Evolutionary conservation across 306 rosid species (phyloP), one percentile per base, ranked within the genome.

Genomic region (Arachis stenosperma): DNA sequence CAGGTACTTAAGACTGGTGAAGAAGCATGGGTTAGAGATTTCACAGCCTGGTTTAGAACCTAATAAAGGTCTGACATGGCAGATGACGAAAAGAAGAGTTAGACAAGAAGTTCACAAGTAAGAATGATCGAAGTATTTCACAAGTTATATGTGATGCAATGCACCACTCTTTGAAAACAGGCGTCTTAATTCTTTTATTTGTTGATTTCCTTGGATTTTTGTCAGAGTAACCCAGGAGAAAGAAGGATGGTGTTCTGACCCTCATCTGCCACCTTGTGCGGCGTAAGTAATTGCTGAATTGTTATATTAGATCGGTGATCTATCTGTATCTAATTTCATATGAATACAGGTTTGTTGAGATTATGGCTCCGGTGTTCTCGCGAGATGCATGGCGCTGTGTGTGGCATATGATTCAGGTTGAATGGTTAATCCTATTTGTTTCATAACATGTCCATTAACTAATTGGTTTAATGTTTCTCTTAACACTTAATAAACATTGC

Each of bases 351-450:
- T 95, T 95, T 75, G 96, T 95, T 50, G 99, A 95, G 86, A 95
- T 95, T 71, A 95, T 95, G 99, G 98, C 99, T 59, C 98, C 99
- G 1, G 99, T 95, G 69, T 95, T 95, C 69, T 91, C 99, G 1
- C 96, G 99, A 80, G 88, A 88, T 69, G 99, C 99, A 14, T 95
- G 99, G 99, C 99, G 98, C 52, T 95, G 99, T 72, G 98, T 95
- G 61, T 95, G 99, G 99, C 89, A 95, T 75, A 80, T 95, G 98
- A 83, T 95, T 78, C 99, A 95, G 96, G 99, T 92, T 74, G 41
- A 88, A 81, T 72, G 81, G 79, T 51, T 84, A 77, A 80, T 73
- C 71, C 60, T 9, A 74, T 79, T 55, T 67, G 42, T 46, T 70
- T 59, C 12, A 9, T 2, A 76, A 51, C 41, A 44, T 43, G 50